These are phyloP conservation scores for Podosphaera aphanis DNA, from an alignment of 2,329 filamentous ascomycete species.

Conservation along the genomic window DNA sequence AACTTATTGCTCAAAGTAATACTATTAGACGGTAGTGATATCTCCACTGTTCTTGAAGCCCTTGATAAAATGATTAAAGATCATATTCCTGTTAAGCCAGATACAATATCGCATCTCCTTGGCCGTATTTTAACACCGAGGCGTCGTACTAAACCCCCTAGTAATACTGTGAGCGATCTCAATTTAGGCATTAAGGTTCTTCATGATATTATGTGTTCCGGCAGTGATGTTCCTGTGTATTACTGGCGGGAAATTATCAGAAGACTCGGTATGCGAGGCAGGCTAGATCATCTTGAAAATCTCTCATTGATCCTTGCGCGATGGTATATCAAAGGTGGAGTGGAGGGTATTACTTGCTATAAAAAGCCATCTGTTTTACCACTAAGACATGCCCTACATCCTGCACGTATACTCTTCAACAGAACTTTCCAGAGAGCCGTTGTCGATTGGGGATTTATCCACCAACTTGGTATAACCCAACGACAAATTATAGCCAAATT, in stretches of 20 bases:
- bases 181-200: slow-evolving; percentile 21
- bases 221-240: slow-evolving; percentile 19
- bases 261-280: slow-evolving; percentile 31
- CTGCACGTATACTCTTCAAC: slow-evolving; percentile 21
- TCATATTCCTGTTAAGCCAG: slow-evolving; percentile 19
- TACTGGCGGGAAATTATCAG: slow-evolving; percentile 35
- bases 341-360: not conserved
- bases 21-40: slow-evolving; percentile 16
- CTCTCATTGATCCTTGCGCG: slow-evolving; percentile 26
- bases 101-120: slow-evolving; percentile 22
- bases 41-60: slow-evolving; percentile 10
- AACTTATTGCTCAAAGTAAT: slow-evolving; percentile 23
- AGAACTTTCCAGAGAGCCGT: slow-evolving; percentile 22
- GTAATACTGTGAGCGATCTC: slow-evolving; percentile 10
- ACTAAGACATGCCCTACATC: slow-evolving; percentile 11
- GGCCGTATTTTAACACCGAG: slow-evolving; percentile 19
- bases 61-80: slow-evolving; percentile 25
- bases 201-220: slow-evolving; percentile 23
- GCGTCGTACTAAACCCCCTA: slow-evolving; percentile 8
- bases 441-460: slow-evolving; percentile 25
- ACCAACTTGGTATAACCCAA: slow-evolving; percentile 3
- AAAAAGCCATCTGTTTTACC: slow-evolving; percentile 5
- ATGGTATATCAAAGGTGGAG: slow-evolving; percentile 16
- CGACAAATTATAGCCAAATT: not conserved
- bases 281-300: slow-evolving; percentile 26